These are phyloP conservation scores for Inga laurina DNA, from an alignment of 306 rosid species.

Conservation along the genomic window DNA sequence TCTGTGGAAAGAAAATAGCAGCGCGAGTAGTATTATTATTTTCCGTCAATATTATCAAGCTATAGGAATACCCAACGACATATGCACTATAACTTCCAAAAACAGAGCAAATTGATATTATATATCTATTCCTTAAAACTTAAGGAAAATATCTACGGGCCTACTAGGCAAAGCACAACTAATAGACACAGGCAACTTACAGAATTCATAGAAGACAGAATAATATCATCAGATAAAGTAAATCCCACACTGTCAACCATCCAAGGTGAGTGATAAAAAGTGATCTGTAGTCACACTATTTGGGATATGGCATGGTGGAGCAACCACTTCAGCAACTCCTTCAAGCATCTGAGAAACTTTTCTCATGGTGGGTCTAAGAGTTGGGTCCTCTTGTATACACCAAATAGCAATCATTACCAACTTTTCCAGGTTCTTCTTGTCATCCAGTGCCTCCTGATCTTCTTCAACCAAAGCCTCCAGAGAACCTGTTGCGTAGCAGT, in stretches of 20 bases:
- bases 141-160: too few species aligned
- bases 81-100: too few species aligned
- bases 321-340: slow-evolving; percentile 40
- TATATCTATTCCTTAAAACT: too few species aligned
- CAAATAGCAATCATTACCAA: slow-evolving; percentile 37
- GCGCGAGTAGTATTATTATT: too few species aligned
- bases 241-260: background rate
- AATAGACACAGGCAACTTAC: background rate
- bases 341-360: slow-evolving; percentile 45
- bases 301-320: slow-evolving; percentile 34
- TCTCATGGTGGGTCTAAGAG: slow-evolving; percentile 41
- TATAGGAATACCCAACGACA: too few species aligned
- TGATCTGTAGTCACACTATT: slow-evolving; percentile 3
- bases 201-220: background rate
- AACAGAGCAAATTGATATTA: too few species aligned
- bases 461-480: slow-evolving; percentile 31
- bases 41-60: too few species aligned
- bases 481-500: slow-evolving; percentile 30
- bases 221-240: background rate
- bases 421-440: slow-evolving; percentile 33
- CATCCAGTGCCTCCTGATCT: slow-evolving; percentile 43
- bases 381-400: slow-evolving; percentile 50
- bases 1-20: too few species aligned
- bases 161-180: background rate
- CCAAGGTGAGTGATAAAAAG: background rate